A percentile compares a stretch with the other conserved stretches of the same genome.
Evolutionary conservation across 2,329 filamentous ascomycete species (phyloP).

Genomic region (Leptographium wingfieldii): DNA sequence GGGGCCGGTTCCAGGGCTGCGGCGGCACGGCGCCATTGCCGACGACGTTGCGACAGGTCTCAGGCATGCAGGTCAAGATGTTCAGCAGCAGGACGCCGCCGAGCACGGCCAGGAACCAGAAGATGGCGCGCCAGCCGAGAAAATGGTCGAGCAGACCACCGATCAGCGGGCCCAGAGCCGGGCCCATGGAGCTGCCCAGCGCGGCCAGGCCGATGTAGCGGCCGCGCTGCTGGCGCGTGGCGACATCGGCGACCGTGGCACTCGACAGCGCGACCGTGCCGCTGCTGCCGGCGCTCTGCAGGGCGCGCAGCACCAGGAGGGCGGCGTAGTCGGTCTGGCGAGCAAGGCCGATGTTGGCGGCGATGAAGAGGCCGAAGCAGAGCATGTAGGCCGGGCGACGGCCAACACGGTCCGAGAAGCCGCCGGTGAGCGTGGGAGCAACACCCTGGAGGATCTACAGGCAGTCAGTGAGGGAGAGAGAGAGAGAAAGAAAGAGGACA

Average conservation of each 20-base stretch:
- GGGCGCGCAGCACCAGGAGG: constrained; percentile 32
- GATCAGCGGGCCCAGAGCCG: constrained; percentile 32
- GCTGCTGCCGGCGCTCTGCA: constrained; percentile 39
- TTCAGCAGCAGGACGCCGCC: constrained; percentile 22
- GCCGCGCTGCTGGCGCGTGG: constrained; percentile 42
- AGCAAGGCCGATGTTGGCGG: constrained; percentile 32
- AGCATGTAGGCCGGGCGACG: constrained; percentile 34
- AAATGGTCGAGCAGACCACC: constrained; percentile 38
- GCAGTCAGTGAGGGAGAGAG: neutral
- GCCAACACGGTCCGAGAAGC: constrained; percentile 34
- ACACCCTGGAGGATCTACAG: constrained; percentile 37
- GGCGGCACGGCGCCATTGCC: constrained; percentile 31
- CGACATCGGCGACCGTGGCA: constrained; percentile 35
- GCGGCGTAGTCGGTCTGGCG: constrained; percentile 29
- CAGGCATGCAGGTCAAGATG: constrained; percentile 15
- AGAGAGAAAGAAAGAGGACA: neutral
- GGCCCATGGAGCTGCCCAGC: constrained; percentile 29
- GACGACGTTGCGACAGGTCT: constrained; percentile 25
- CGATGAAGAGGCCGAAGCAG: constrained; percentile 31
- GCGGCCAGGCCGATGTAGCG: constrained; percentile 34
- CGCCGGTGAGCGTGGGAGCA: constrained; percentile 37
- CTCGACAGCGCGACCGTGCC: constrained; percentile 38
- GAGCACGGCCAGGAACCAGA: constrained; percentile 41
- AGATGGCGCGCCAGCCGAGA: constrained; percentile 39
- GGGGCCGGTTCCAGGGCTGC: constrained; percentile 15